These are phyloP conservation scores for Magnolia changhungtana DNA, from an alignment of 164 flowering plant species.

Conservation along the genomic window DNA sequence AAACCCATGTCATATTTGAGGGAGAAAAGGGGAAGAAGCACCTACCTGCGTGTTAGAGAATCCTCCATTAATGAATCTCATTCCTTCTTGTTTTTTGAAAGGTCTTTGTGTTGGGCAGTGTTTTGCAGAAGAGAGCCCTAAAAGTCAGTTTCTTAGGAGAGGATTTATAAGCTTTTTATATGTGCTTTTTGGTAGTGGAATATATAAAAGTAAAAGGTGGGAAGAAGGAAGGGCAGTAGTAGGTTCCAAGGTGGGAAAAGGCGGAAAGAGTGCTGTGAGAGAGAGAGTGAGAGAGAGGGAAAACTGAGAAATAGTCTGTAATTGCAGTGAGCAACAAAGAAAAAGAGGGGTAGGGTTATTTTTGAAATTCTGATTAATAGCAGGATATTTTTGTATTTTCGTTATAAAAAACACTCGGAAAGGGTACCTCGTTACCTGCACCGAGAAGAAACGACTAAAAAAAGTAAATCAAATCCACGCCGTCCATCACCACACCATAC, in stretches of 20 bases:
- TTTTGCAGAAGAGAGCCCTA: constrained; percentile 11
- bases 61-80: constrained; percentile 16
- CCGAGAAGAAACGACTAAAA: neutral
- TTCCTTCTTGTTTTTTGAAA: neutral
- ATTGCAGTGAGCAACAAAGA: neutral
- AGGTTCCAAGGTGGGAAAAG: constrained; percentile 2
- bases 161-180: neutral
- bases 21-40: neutral
- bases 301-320: neutral
- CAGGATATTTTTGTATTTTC: neutral
- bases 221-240: neutral
- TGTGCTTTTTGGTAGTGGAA: neutral
- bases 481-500: too few relatives aligned
- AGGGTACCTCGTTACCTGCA: neutral
- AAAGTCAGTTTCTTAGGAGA: constrained; percentile 1
- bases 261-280: neutral
- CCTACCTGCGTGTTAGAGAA: constrained; percentile 1
- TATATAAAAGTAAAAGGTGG: neutral
- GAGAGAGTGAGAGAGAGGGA: neutral
- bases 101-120: constrained; percentile 4
- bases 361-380: neutral
- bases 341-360: neutral
- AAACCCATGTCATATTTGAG: neutral
- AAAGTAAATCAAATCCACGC: neutral
- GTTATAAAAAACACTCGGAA: neutral